Conservation (phyloP, 2,329 filamentous ascomycete species). For the Boeremia lycopersici region DNA sequence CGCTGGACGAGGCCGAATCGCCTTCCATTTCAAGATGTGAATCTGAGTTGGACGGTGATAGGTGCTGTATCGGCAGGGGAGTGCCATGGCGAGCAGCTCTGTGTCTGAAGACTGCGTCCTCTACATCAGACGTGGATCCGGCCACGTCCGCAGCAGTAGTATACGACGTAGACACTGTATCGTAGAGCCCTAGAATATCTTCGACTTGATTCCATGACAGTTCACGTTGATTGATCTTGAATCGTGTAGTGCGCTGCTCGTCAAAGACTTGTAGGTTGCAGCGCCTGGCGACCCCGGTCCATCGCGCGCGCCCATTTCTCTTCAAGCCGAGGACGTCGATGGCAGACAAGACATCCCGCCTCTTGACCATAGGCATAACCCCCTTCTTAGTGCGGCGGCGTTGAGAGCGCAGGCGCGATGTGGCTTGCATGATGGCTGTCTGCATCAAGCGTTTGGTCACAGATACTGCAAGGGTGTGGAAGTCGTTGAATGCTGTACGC, state of each 20-base stretch:
- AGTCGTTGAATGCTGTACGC: slow-evolving; percentile 76
- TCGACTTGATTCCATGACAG: slow-evolving; percentile 52
- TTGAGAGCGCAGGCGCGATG: slow-evolving; percentile 67
- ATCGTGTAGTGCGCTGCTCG: slow-evolving; percentile 17
- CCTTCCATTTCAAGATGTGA: slow-evolving; percentile 12
- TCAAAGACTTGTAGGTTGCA: slow-evolving; percentile 58
- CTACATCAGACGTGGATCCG: slow-evolving; percentile 14
- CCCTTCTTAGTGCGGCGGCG: slow-evolving; percentile 36
- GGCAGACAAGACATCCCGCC: slow-evolving; percentile 61
- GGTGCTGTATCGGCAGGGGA: slow-evolving; percentile 31
- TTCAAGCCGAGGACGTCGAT: slow-evolving; percentile 60
- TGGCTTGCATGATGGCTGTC: slow-evolving; percentile 71
- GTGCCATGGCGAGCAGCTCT: slow-evolving; percentile 35
- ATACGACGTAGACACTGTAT: slow-evolving; percentile 30
- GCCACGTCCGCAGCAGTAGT: slow-evolving; percentile 34
- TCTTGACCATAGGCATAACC: slow-evolving; percentile 47
- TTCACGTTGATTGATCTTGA: slow-evolving; percentile 41
- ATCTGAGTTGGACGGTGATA: slow-evolving; percentile 20
- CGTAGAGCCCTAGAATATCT: slow-evolving; percentile 23
- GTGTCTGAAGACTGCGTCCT: slow-evolving; percentile 24
- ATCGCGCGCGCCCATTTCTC: slow-evolving; percentile 54
- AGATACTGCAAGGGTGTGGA: slow-evolving; percentile 70
- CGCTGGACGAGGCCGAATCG: slow-evolving; percentile 7
- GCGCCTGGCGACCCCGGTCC: slow-evolving; percentile 59
- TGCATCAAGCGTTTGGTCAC: slow-evolving; percentile 74